Evolutionary conservation across 164 flowering plant genomes (phyloP).

Genomic region (Nymphaea thermarum): DNA sequence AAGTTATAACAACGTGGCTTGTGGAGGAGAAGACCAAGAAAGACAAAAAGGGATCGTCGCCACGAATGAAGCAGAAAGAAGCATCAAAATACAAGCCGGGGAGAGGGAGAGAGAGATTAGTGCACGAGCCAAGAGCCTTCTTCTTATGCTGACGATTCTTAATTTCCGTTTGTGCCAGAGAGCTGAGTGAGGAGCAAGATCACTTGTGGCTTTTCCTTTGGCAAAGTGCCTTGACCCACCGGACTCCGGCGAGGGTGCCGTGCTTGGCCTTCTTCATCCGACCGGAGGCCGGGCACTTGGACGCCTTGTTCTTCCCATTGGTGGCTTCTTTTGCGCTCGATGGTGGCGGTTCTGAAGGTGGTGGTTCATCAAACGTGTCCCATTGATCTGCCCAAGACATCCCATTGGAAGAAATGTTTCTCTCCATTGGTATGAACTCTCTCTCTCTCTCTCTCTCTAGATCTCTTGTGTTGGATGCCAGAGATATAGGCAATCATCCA

Average conservation of each 20-base stretch:
- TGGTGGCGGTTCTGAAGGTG: not conserved
- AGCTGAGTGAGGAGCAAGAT: not conserved
- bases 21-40: no score
- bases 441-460: not conserved
- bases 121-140: no score
- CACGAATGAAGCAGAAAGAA: no score
- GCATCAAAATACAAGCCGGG: no score
- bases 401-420: not conserved
- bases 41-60: no score
- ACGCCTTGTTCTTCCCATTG: not conserved
- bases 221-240: not conserved
- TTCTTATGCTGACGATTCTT: no score
- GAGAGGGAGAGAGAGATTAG: no score
- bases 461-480: not conserved
- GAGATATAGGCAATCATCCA: not conserved
- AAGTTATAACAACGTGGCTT: no score
- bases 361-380: not conserved
- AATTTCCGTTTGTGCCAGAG: no score
- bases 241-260: not conserved
- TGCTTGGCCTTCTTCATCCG: not conserved
- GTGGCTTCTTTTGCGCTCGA: not conserved
- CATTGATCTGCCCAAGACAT: not conserved
- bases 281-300: not conserved
- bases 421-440: not conserved
- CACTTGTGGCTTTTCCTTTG: not conserved